Percentiles rank a stretch among this genome's conserved stretches.
phyloP scores from a whole-genome alignment of 345 rosid species.

The Gossypium ekmanianum region DNA sequence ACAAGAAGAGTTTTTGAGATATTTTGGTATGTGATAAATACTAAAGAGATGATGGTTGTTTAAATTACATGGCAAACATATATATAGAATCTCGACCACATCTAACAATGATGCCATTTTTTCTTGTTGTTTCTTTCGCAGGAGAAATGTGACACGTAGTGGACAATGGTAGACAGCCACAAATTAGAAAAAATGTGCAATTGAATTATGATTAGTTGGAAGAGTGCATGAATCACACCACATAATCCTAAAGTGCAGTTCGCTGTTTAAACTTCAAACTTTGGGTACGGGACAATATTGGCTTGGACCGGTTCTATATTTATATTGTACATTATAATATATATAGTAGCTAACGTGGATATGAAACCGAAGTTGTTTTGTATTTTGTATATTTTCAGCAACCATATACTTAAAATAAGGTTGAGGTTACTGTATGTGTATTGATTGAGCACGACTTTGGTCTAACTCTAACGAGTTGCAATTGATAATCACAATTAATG shows the following conservation, averaged over 20 bases:
- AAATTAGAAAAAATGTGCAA: no score
- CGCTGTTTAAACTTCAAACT: not conserved
- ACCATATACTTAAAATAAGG: not conserved
- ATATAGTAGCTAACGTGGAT: not conserved
- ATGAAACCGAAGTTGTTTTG: not conserved
- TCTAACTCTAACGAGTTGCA: not conserved
- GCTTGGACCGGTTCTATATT: not conserved
- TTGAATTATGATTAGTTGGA: not conserved
- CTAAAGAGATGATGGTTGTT: no score
- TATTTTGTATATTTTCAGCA: not conserved
- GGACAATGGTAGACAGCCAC: not conserved
- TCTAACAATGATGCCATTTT: constrained; percentile 2
- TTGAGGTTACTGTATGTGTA: not conserved
- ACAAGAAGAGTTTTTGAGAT: no score
- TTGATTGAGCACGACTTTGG: not conserved
- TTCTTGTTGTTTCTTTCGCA: not conserved
- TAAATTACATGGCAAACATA: not conserved
- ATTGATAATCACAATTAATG: not conserved
- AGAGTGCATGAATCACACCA: not conserved
- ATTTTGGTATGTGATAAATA: no score
- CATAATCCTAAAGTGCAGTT: not conserved
- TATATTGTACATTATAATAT: not conserved
- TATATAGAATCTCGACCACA: constrained; percentile 17
- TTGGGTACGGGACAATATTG: not conserved
- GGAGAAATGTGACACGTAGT: not conserved